Percentiles rank a stretch among this genome's conserved stretches.
Evolutionary conservation across 1,284 basidiomycete species (phyloP).

Genomic region (Sporisorium sorghi): DNA sequence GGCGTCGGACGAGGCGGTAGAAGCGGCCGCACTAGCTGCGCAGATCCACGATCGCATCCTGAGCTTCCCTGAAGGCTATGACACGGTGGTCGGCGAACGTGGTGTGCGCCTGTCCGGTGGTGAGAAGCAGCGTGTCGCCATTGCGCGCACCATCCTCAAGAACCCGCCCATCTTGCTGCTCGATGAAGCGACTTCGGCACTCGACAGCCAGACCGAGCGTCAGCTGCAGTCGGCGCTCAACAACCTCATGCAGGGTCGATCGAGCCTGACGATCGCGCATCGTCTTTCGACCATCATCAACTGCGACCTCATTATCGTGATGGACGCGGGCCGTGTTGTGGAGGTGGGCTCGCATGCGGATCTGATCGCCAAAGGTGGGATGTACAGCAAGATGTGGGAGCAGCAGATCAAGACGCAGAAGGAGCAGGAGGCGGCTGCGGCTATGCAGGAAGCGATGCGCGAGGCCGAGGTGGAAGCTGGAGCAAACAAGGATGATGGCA

Average conservation of each 20-base stretch:
- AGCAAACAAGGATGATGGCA: slow-evolving; percentile 4
- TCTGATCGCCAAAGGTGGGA: slow-evolving; percentile 55
- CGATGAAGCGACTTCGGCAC: slow-evolving; percentile 80
- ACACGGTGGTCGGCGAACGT: slow-evolving; percentile 83
- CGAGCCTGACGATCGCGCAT: slow-evolving; percentile 67
- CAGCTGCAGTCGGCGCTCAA: slow-evolving; percentile 63
- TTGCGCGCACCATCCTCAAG: slow-evolving; percentile 86
- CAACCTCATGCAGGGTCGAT: slow-evolving; percentile 66
- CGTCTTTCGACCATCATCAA: slow-evolving; percentile 68
- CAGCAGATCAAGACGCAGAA: slow-evolving; percentile 68
- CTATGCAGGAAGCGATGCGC: slow-evolving; percentile 21
- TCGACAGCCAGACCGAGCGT: slow-evolving; percentile 66
- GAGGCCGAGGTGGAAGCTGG: slow-evolving; percentile 11
- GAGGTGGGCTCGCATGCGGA: slow-evolving; percentile 65
- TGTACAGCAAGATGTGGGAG: slow-evolving; percentile 64
- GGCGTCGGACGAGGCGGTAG: slow-evolving; percentile 62
- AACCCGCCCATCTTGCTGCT: slow-evolving; percentile 84
- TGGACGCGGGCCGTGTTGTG: slow-evolving; percentile 56
- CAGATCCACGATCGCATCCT: slow-evolving; percentile 67
- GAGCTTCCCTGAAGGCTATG: slow-evolving; percentile 80
- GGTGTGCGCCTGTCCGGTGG: slow-evolving; percentile 77
- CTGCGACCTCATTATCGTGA: slow-evolving; percentile 64
- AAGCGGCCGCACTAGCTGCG: slow-evolving; percentile 63
- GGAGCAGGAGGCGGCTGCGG: slow-evolving; percentile 61
- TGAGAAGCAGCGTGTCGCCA: slow-evolving; percentile 86